Conservation (phyloP, 2,329 filamentous ascomycete species). For the Pestalotiopsis sp. region DNA sequence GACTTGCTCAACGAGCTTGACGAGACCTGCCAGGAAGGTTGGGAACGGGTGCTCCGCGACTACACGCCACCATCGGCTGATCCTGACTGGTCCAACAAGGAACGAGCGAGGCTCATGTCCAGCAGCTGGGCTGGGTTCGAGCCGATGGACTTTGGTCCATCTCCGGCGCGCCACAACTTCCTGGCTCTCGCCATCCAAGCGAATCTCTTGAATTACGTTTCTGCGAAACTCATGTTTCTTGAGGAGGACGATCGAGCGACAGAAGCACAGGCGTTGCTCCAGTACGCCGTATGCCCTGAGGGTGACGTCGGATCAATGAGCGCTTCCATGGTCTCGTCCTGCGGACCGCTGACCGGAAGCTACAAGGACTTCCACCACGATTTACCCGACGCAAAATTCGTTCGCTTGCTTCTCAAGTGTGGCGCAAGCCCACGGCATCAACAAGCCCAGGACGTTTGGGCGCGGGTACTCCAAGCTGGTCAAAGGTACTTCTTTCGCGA, state of each 20-base stretch:
- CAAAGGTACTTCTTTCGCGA: conserved; percentile 1
- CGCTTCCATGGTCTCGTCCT: conserved; percentile 8
- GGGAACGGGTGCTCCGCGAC: not conserved
- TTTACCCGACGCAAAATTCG: conserved; percentile 8
- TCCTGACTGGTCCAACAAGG: not conserved
- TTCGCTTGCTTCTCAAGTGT: conserved; percentile 4
- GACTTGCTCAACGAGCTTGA: conserved; percentile 11
- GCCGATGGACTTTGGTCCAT: conserved; percentile 12
- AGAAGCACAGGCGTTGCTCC: conserved; percentile 5
- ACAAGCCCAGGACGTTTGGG: not conserved
- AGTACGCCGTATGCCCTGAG: conserved; percentile 11
- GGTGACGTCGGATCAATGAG: not conserved
- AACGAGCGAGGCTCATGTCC: not conserved
- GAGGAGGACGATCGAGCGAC: not conserved
- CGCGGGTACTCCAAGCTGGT: not conserved
- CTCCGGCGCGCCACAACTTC: conserved; percentile 2
- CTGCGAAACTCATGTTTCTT: conserved; percentile 2
- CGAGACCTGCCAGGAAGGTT: not conserved
- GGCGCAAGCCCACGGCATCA: not conserved
- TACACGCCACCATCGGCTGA: not conserved
- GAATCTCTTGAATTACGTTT: conserved; percentile 7
- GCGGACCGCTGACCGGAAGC: conserved; percentile 12
- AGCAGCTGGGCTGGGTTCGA: conserved; percentile 11
- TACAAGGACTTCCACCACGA: conserved; percentile 13
- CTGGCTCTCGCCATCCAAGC: conserved; percentile 8